Evolutionary conservation across 2,329 filamentous ascomycete species (phyloP).

Genomic region (Aspergillus aculeatinus): DNA sequence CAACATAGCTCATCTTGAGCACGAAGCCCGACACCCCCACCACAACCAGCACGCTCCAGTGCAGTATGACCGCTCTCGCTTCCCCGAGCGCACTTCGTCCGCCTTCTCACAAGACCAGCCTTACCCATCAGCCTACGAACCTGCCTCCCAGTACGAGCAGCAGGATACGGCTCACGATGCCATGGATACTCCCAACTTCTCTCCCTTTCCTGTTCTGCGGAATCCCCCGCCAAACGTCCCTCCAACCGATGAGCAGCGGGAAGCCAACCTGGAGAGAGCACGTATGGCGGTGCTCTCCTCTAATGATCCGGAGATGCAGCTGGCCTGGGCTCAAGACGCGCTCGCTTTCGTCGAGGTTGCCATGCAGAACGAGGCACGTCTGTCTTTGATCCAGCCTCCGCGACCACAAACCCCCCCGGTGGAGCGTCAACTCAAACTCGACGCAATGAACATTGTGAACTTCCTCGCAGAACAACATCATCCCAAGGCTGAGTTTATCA

Average conservation of each 20-base stretch:
- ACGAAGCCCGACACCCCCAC: slow-evolving; percentile 62
- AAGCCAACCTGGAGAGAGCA: slow-evolving; percentile 81
- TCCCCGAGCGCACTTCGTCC: slow-evolving; percentile 39
- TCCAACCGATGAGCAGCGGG: slow-evolving; percentile 90
- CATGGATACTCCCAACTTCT: slow-evolving; percentile 72
- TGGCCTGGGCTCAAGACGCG: slow-evolving; percentile 93
- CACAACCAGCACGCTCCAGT: slow-evolving; percentile 25
- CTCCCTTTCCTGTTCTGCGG: slow-evolving; percentile 82
- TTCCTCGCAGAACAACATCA: slow-evolving; percentile 91
- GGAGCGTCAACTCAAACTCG: slow-evolving; percentile 82
- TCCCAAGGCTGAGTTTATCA: slow-evolving; percentile 90
- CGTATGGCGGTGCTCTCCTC: slow-evolving; percentile 82
- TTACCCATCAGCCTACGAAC: slow-evolving; percentile 30
- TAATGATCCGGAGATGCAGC: slow-evolving; percentile 92
- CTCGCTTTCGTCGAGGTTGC: slow-evolving; percentile 84
- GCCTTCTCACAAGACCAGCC: slow-evolving; percentile 31
- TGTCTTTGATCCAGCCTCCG: slow-evolving; percentile 57
- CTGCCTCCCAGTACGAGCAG: slow-evolving; percentile 49
- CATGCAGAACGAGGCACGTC: slow-evolving; percentile 70
- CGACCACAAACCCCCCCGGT: slow-evolving; percentile 78
- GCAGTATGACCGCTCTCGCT: slow-evolving; percentile 34
- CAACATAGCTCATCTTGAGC: slow-evolving; percentile 85
- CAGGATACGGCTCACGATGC: slow-evolving; percentile 51
- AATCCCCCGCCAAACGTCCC: slow-evolving; percentile 82
- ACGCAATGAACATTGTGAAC: slow-evolving; percentile 86